Evolutionary conservation across 2,329 filamentous ascomycete species (phyloP).

Genomic region (Passalora sequoiae): DNA sequence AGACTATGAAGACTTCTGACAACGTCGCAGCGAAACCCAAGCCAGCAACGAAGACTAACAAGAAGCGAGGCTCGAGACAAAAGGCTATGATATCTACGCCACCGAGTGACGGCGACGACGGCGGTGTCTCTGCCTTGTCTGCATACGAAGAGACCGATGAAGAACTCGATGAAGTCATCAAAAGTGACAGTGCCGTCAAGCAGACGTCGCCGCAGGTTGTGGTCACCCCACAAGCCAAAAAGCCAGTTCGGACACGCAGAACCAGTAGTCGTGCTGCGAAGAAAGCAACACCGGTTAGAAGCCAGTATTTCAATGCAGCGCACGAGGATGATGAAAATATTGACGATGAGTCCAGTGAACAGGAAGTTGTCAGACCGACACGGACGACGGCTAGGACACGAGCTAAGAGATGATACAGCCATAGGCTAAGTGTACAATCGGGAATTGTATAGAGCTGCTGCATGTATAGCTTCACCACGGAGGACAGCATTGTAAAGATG

Average conservation of each 20-base stretch:
- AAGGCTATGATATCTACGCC: slow-evolving; percentile 4
- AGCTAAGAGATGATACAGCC: slow-evolving; percentile 4
- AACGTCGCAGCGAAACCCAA: slow-evolving; percentile 1
- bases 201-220: slow-evolving; percentile 23
- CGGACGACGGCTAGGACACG: slow-evolving; percentile 32
- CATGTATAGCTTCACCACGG: neutral
- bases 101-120: slow-evolving; percentile 6
- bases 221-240: slow-evolving; percentile 18
- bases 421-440: neutral
- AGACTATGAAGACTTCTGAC: slow-evolving; percentile 28
- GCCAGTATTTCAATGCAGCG: slow-evolving; percentile 27
- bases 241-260: slow-evolving; percentile 4
- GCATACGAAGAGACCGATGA: slow-evolving; percentile 6
- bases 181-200: neutral
- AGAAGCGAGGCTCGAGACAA: slow-evolving; percentile 9
- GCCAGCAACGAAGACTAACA: slow-evolving; percentile 7
- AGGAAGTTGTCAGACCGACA: slow-evolving; percentile 29
- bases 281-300: slow-evolving; percentile 27
- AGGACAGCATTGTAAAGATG: no score
- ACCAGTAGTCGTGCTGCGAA: slow-evolving; percentile 14
- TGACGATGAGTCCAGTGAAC: slow-evolving; percentile 22
- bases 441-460: no score
- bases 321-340: slow-evolving; percentile 12
- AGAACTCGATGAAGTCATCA: slow-evolving; percentile 1
- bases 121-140: slow-evolving; percentile 5